phyloP scores from a whole-genome alignment of 805 yeast species.

The Wickerhamiella shivajii region DNA sequence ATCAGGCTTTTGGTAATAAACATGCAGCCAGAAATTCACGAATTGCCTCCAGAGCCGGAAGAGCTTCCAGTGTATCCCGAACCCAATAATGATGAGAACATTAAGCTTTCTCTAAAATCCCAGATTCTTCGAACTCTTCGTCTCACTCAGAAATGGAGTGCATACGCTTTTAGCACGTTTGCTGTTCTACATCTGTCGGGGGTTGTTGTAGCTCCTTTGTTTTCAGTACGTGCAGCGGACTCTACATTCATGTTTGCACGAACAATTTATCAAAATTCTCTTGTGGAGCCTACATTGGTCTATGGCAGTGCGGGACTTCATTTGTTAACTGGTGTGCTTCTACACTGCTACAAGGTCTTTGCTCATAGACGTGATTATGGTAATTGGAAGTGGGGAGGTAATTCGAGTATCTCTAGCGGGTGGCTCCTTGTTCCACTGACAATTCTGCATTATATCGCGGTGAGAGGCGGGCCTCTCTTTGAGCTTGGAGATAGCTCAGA shows the following conservation, averaged over 20 bases:
- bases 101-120: no score
- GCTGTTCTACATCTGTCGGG: conserved; percentile 42
- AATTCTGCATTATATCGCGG: conserved; percentile 32
- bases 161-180: conserved; percentile 42
- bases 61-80: no score
- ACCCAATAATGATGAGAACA: no score
- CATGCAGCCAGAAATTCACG: no score
- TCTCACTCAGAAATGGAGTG: conserved; percentile 41
- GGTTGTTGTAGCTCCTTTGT: conserved; percentile 39
- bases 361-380: conserved; percentile 18
- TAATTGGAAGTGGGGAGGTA: conserved; percentile 31
- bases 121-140: conserved; percentile 6
- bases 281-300: conserved; percentile 35
- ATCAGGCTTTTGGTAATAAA: no score
- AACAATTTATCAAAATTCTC: conserved; percentile 41
- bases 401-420: conserved; percentile 29
- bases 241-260: conserved; percentile 47
- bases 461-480: conserved; percentile 36
- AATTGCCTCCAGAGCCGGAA: no score
- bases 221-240: conserved; percentile 31
- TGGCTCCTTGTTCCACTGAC: conserved; percentile 35
- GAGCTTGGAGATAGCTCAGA: conserved; percentile 53
- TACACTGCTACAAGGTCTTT: conserved; percentile 28
- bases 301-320: conserved; percentile 36
- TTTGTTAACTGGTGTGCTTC: conserved; percentile 36